These are phyloP conservation scores for Plasmodium gonderi DNA, from an alignment of 169 alveolate genomes.

Conservation along the genomic window DNA sequence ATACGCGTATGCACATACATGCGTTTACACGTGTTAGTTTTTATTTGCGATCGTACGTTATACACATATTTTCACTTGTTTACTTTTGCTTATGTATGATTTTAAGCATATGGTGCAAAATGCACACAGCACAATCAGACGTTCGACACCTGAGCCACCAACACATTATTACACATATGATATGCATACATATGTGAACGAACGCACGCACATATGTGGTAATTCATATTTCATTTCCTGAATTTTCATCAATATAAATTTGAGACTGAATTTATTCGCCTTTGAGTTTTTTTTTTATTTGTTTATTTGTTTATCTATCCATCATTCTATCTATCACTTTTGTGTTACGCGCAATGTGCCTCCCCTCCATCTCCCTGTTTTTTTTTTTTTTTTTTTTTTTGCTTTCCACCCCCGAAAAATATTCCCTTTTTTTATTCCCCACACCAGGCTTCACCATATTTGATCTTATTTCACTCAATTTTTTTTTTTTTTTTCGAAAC, in stretches of 20 bases:
- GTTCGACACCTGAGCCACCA: constrained; percentile 3
- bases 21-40: background rate
- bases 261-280: constrained; percentile 38
- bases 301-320: background rate
- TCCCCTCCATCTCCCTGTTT: background rate
- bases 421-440: background rate
- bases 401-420: background rate
- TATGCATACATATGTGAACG: constrained; percentile 5
- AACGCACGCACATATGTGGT: background rate
- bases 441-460: background rate
- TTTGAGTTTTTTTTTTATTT: constrained; percentile 5
- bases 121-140: background rate
- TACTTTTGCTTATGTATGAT: background rate
- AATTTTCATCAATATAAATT: constrained; percentile 18
- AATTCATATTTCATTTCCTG: background rate
- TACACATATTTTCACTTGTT: constrained; percentile 6
- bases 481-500: background rate
- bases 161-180: constrained; percentile 2
- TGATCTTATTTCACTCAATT: background rate
- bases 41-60: too few relatives aligned
- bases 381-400: background rate
- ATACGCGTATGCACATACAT: constrained; percentile 10
- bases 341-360: background rate
- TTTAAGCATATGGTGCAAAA: background rate
- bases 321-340: background rate